Conservation (phyloP, 192 early-diverging fungal species). For the Mortierella antarctica region DNA sequence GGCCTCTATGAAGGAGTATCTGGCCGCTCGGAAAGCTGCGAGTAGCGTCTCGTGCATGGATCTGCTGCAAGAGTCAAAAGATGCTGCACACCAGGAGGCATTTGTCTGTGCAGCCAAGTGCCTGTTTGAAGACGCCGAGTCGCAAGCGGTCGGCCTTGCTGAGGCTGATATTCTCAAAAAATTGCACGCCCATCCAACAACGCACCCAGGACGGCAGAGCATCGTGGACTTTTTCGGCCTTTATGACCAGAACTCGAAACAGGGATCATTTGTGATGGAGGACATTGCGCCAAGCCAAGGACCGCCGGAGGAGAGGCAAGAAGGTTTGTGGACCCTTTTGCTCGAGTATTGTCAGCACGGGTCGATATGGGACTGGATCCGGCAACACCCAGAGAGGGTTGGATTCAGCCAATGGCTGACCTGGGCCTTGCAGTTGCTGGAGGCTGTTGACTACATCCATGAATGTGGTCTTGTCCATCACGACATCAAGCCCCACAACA, state of each 20-base stretch:
- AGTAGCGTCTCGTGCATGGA: conserved; percentile 24
- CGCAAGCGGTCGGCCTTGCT: conserved; percentile 30
- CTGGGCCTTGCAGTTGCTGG: conserved; percentile 67
- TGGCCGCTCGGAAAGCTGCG: conserved; percentile 6
- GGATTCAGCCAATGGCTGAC: conserved; percentile 55
- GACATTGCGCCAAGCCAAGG: background rate
- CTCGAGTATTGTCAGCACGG: conserved; percentile 68
- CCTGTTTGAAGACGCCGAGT: conserved; percentile 26
- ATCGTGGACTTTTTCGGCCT: conserved; percentile 40
- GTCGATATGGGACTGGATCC: conserved; percentile 68
- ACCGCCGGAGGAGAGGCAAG: background rate
- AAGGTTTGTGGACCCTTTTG: conserved; percentile 59
- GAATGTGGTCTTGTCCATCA: conserved; percentile 63
- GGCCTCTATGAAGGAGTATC: conserved; percentile 29
- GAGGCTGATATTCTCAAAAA: conserved; percentile 31
- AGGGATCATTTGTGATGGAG: background rate
- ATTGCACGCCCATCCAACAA: conserved; percentile 10
- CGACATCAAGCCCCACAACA: conserved; percentile 72
- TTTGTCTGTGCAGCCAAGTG: conserved; percentile 49
- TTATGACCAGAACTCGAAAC: conserved; percentile 15
- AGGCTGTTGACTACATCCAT: conserved; percentile 63
- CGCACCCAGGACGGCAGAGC: conserved; percentile 27
- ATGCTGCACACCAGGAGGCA: background rate
- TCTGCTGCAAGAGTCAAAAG: conserved; percentile 12
- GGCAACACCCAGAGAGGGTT: conserved; percentile 46